Percentiles rank a stretch among this genome's conserved stretches.
Evolutionary conservation across 2,329 filamentous ascomycete species (phyloP).

Genomic region (Colletotrichum euphorbiae): DNA sequence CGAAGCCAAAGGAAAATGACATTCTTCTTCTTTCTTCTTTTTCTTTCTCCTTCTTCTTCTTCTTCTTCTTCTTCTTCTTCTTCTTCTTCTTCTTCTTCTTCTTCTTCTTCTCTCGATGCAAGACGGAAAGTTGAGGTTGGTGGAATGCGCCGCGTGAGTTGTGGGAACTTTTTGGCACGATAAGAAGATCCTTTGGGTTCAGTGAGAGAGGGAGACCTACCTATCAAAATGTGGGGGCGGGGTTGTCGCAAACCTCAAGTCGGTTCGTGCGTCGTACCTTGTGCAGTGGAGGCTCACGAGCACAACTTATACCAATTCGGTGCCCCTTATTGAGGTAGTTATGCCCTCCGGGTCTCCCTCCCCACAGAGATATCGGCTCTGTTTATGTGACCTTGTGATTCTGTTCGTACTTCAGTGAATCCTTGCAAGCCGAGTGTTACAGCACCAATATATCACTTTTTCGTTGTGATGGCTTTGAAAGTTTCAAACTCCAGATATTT

Average conservation of each 20-base stretch:
- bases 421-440: too few species aligned
- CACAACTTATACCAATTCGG: background rate
- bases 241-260: background rate
- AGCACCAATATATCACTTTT: too few species aligned
- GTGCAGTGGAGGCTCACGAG: conserved; percentile 1
- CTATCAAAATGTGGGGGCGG: conserved; percentile 35
- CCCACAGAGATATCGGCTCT: too few species aligned
- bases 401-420: too few species aligned
- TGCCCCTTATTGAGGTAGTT: background rate
- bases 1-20: conserved; percentile 72
- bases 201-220: conserved; percentile 1
- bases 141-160: conserved; percentile 20
- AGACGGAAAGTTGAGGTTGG: background rate
- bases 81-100: background rate
- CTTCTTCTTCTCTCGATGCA: background rate
- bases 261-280: background rate
- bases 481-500: background rate
- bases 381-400: too few species aligned
- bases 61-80: background rate
- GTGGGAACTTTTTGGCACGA: conserved; percentile 30
- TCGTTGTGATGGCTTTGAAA: too few species aligned
- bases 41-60: background rate
- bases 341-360: too few species aligned
- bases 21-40: too few species aligned
- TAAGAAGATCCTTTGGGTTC: conserved; percentile 1